A percentile compares a stretch with the other conserved stretches of the same genome.
These are phyloP conservation scores for Inonotus hispidus DNA, from an alignment of 1,284 basidiomycete genomes.

Conservation along the genomic window DNA sequence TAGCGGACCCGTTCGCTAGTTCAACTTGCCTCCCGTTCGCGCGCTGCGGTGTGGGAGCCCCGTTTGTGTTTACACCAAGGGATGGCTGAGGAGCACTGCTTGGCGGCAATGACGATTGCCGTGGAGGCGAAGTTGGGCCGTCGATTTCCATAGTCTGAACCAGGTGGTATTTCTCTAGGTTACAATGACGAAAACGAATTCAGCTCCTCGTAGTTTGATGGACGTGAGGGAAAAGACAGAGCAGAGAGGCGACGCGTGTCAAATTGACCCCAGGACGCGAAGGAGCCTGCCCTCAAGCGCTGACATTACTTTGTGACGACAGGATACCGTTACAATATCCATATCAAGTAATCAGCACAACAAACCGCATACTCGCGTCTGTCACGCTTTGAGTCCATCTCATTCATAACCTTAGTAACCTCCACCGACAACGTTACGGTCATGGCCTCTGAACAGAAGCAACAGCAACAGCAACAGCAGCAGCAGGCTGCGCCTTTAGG, in stretches of 20 bases:
- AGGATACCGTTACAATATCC: background rate
- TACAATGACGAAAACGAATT: background rate
- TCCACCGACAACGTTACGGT: background rate
- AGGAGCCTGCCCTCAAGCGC: constrained; percentile 2
- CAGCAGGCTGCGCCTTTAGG: background rate
- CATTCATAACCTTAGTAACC: background rate
- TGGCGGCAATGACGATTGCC: constrained; percentile 50
- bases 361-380: background rate
- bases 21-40: constrained; percentile 34
- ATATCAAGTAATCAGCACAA: background rate
- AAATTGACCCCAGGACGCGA: background rate
- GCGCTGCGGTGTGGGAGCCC: constrained; percentile 37
- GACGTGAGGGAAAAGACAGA: background rate
- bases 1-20: constrained; percentile 1
- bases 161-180: background rate
- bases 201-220: background rate
- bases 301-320: background rate
- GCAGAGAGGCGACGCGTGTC: background rate
- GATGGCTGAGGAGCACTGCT: constrained; percentile 57
- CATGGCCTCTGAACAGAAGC: too few relatives aligned
- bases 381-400: background rate
- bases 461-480: background rate
- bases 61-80: constrained; percentile 33
- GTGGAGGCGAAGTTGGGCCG: constrained; percentile 40
- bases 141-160: constrained; percentile 35